These are phyloP conservation scores for Neofusicoccum sp. DNA, from an alignment of 2,329 filamentous ascomycete genomes.

Conservation along the genomic window DNA sequence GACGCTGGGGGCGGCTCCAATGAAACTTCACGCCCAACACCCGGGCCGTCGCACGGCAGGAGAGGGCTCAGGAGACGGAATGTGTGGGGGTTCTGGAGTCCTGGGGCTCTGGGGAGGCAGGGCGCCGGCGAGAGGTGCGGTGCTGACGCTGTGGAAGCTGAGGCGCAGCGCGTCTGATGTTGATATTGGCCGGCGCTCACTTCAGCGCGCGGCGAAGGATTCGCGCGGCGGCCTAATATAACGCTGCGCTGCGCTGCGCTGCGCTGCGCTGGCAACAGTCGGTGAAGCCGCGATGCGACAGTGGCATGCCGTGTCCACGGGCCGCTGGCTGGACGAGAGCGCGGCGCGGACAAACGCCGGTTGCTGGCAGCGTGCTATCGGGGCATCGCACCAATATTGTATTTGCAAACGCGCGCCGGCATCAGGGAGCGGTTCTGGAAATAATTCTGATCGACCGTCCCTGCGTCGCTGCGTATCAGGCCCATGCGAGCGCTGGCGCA, in stretches of 20 bases:
- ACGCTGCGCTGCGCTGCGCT: background rate
- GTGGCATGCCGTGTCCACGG: background rate
- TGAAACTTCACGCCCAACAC: slow-evolving; percentile 5
- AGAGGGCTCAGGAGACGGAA: slow-evolving; percentile 13
- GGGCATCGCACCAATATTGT: background rate
- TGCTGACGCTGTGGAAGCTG: slow-evolving; percentile 12
- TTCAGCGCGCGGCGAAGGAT: slow-evolving; percentile 6
- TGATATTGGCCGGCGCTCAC: slow-evolving; percentile 10
- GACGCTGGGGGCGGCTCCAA: slow-evolving; percentile 4
- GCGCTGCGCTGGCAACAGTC: slow-evolving; percentile 8
- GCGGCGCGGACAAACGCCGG: slow-evolving; percentile 11
- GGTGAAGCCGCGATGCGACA: slow-evolving; percentile 10
- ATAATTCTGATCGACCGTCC: slow-evolving; percentile 17
- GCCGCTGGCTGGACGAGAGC: too few species aligned
- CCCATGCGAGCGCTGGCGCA: slow-evolving; percentile 15
- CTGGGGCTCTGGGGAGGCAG: slow-evolving; percentile 1
- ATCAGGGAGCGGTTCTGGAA: background rate
- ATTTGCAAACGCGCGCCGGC: background rate
- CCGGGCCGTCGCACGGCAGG: slow-evolving; percentile 9
- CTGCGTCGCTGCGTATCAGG: slow-evolving; percentile 17
- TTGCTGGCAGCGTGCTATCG: slow-evolving; percentile 6
- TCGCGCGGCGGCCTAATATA: slow-evolving; percentile 5
- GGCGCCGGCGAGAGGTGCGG: background rate
- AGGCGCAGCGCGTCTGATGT: slow-evolving; percentile 10
- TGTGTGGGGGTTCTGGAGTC: background rate